A percentile compares a stretch with the other conserved stretches of the same genome.
These are phyloP conservation scores for Xanthoparmelia taractica DNA, from an alignment of 495 filamentous ascomycete genomes.

Conservation along the genomic window DNA sequence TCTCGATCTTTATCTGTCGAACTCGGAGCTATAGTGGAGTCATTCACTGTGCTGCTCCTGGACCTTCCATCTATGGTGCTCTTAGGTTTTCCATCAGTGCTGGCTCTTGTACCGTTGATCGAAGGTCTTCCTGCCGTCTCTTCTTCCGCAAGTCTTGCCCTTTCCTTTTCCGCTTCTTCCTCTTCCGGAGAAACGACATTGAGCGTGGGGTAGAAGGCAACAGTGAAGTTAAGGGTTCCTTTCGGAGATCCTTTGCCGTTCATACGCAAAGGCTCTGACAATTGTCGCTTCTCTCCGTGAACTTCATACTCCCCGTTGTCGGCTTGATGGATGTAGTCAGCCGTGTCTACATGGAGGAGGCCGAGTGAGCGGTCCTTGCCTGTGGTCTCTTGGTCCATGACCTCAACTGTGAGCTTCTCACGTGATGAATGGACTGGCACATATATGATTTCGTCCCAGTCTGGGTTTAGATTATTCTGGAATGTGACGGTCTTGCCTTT, in stretches of 20 bases:
- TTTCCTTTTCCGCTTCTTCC: conserved; percentile 56
- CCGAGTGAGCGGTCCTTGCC: conserved; percentile 83
- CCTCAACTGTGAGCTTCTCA: conserved; percentile 79
- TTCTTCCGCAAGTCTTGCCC: conserved; percentile 36
- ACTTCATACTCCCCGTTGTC: conserved; percentile 76
- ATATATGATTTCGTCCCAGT: conserved; percentile 95
- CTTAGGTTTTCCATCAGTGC: conserved; percentile 26
- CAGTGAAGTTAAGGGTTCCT: conserved; percentile 74
- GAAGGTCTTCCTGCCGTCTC: conserved; percentile 33
- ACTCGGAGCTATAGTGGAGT: conserved; percentile 16
- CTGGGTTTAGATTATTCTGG: conserved; percentile 88
- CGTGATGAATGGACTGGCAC: conserved; percentile 80
- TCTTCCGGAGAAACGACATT: conserved; percentile 88
- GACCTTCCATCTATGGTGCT: conserved; percentile 30
- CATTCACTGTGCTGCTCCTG: conserved; percentile 34
- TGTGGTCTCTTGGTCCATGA: conserved; percentile 92
- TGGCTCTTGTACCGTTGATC: conserved; percentile 19
- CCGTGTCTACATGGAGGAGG: conserved; percentile 60
- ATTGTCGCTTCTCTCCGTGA: conserved; percentile 64
- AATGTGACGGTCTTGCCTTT: conserved; percentile 90
- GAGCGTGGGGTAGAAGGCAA: conserved; percentile 81
- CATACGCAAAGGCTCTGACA: conserved; percentile 54
- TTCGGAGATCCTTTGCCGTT: conserved; percentile 61
- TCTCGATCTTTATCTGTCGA: conserved; percentile 18
- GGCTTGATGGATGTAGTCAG: conserved; percentile 70